Evolutionary conservation across 495 filamentous ascomycete species (phyloP), one percentile per base, ranked within the genome.

Genomic region (Neurospora sp.): DNA sequence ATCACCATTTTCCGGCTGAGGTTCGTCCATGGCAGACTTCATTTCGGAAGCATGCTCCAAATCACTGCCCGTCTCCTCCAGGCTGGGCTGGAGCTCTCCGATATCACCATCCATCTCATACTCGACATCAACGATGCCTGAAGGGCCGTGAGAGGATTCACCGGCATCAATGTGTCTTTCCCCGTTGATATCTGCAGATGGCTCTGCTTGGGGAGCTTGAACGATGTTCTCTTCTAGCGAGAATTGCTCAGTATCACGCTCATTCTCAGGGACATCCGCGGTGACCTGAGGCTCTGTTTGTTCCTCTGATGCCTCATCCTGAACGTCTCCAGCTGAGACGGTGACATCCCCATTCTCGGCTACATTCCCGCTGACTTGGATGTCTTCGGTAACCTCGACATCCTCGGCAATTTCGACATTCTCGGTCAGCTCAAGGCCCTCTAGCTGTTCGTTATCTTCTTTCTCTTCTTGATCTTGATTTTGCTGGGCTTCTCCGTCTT

Each of bases 381-480:
- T 72, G 68, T 74, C 75, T 48, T 59, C 41, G 31, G 73, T 46
- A 48, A 73, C 70, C 40, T 53, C 42, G 31, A 31, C 35, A 37
- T 73, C 44, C 20, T 73, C 77, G 59, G 78, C 48, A 69, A 79
- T 74, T 42, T 80, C 76, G 69, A 72, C 76, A 53, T 78, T 72
- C 14, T 80, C 74, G 18, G 80, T 74, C 18, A 75, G 75, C 53
- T 74, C 53, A 68, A 68, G 11, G 44, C 7, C 37, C 16, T 66
- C 70, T 20, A 12, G 20, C 16, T 37, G 6, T 20, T 68, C 73
- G 48, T 76, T 70, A 73, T 86, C 82, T 69, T 85, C 84, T 40
- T 84, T 82, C 12, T 83, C 82, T 69, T 86, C 82, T 40, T 87
- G 68, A 1, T 59, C 46, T 14, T 27, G 22, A 35, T 31, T 27